A percentile compares a stretch with the other conserved stretches of the same genome.
Conservation (phyloP, 2,329 filamentous ascomycete species). For the Neodidymelliopsis sp. region DNA sequence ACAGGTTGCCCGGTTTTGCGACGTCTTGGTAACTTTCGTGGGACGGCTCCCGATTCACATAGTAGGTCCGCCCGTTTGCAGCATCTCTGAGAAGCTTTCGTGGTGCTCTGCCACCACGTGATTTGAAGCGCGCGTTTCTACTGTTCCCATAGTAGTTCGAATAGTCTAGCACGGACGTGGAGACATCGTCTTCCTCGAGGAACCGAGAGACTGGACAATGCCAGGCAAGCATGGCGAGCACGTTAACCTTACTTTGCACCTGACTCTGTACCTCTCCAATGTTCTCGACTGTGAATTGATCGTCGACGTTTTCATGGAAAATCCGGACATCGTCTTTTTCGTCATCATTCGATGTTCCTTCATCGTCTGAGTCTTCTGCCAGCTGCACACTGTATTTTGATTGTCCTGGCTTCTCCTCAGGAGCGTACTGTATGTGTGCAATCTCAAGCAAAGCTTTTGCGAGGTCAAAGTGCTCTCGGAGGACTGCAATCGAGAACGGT, state of each 20-base stretch:
- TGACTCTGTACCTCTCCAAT: conserved; percentile 73
- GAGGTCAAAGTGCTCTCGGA: conserved; percentile 69
- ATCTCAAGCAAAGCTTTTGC: conserved; percentile 75
- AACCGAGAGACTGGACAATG: conserved; percentile 19
- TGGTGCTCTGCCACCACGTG: not conserved
- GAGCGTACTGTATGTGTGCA: conserved; percentile 70
- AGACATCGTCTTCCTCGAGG: conserved; percentile 10
- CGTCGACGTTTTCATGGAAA: conserved; percentile 65
- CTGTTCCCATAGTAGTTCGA: not conserved
- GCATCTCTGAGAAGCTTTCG: conserved; percentile 15
- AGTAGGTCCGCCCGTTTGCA: conserved; percentile 12
- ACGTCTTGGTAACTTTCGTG: conserved; percentile 10
- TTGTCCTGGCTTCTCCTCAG: conserved; percentile 54
- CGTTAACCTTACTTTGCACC: conserved; percentile 69
- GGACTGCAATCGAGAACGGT: conserved; percentile 73
- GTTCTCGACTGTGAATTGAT: conserved; percentile 77
- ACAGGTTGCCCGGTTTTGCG: conserved; percentile 25
- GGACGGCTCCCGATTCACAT: not conserved
- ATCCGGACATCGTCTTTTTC: conserved; percentile 45
- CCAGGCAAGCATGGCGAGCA: conserved; percentile 60
- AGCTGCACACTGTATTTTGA: conserved; percentile 59
- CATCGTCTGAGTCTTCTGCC: conserved; percentile 31
- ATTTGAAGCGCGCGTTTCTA: not conserved
- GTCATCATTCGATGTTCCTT: conserved; percentile 32
- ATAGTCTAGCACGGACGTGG: not conserved